Conservation (phyloP, 73 alveolate genomes). For the Paramecium sexaurelia region DNA sequence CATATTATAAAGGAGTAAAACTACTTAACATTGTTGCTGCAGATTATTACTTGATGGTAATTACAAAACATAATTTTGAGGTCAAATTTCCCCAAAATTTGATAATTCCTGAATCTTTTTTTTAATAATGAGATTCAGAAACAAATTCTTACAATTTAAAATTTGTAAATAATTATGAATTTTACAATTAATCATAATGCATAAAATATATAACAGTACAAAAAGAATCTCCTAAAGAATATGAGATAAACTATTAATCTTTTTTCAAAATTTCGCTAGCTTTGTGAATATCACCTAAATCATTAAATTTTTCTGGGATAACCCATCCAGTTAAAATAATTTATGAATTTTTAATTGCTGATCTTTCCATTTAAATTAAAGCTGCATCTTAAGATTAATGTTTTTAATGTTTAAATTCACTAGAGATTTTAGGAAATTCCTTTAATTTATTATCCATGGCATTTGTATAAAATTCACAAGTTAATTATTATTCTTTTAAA, state of each 20-base stretch:
- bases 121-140: background rate
- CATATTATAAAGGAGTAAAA: slow-evolving; percentile 6
- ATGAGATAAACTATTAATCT: background rate
- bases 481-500: background rate
- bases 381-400: background rate
- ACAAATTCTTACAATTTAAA: background rate
- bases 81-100: slow-evolving; percentile 31
- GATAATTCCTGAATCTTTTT: background rate
- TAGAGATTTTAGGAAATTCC: background rate
- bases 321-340: slow-evolving; percentile 9
- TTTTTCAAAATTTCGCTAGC: background rate
- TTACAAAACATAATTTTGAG: slow-evolving; percentile 7
- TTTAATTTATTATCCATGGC: background rate
- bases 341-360: background rate
- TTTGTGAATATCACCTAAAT: background rate
- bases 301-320: background rate
- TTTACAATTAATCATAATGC: background rate
- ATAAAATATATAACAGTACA: background rate
- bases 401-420: slow-evolving; percentile 3
- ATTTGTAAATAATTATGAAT: background rate
- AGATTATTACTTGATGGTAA: background rate
- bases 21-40: background rate
- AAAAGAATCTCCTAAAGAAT: background rate
- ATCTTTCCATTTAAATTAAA: background rate
- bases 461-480: background rate